These are phyloP conservation scores for Sordaria brevicollis DNA, from an alignment of 495 filamentous ascomycete species.

Conservation along the genomic window DNA sequence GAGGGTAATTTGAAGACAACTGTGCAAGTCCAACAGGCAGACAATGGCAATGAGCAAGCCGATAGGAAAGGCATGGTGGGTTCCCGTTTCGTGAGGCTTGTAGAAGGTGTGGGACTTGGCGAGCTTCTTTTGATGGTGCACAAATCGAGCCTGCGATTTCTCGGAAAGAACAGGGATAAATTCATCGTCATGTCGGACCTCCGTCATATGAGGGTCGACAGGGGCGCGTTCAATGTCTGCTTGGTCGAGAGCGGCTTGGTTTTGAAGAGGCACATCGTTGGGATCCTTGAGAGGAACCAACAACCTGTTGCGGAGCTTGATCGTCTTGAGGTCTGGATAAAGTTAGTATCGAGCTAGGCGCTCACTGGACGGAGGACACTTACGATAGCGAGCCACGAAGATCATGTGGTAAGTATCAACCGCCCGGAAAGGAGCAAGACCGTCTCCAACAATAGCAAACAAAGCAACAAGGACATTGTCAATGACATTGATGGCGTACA, in stretches of 20 bases:
- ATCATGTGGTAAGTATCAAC: conserved; percentile 78
- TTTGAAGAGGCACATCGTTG: conserved; percentile 54
- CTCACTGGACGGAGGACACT: background rate
- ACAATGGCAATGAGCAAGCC: conserved; percentile 60
- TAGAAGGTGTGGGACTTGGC: conserved; percentile 73
- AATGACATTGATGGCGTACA: conserved; percentile 63
- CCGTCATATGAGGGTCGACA: background rate
- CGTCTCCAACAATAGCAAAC: conserved; percentile 69
- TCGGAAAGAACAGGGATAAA: conserved; percentile 46
- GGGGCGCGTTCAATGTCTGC: conserved; percentile 17
- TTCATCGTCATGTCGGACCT: conserved; percentile 31
- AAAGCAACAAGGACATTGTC: conserved; percentile 69
- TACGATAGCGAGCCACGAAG: conserved; percentile 46
- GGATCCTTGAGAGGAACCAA: conserved; percentile 55
- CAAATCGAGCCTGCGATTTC: conserved; percentile 50
- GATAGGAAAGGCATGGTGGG: conserved; percentile 68
- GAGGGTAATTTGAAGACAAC: conserved; percentile 62
- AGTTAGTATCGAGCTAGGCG: background rate
- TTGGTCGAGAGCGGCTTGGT: conserved; percentile 37
- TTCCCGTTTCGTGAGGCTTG: conserved; percentile 72
- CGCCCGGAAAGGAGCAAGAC: conserved; percentile 62
- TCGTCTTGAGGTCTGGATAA: conserved; percentile 52
- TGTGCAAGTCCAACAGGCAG: conserved; percentile 65
- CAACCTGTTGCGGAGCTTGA: conserved; percentile 56
- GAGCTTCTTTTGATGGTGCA: conserved; percentile 66